Evolutionary conservation across 176 grass and related monocot species (phyloP), one percentile per base, ranked within the genome.

Genomic region (Pontederia paniculata): DNA sequence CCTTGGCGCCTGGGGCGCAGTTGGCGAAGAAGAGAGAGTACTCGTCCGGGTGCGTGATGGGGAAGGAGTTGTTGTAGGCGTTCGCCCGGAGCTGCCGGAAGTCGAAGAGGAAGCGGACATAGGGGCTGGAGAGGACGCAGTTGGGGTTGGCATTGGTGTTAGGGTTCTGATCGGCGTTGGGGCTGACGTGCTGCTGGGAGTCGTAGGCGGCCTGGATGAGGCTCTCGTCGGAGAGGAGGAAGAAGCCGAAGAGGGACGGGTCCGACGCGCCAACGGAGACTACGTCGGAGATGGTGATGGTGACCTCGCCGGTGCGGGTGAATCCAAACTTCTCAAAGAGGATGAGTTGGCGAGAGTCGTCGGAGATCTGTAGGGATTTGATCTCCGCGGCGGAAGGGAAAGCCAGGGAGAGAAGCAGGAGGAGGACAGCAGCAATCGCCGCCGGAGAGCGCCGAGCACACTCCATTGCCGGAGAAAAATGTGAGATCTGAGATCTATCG

Each of bases 291-390:
- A 98, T 43, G 7, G 65, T 1, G 66, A 98, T 62, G 12, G 22
- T 17, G 21, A 98, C 83, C 15, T 16, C 31, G 13, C 93, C 93
- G 1, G 10, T 52, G 45, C 8, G 83, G 52, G 66, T 70, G 80
- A 98, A 91, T 1, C 93, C 93, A 72, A 98, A 98, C 71, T 91
- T 98, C 86, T 98, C 93, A 78, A 98, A 98, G 71, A 91, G 82
- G 83, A 98, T 98, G 48, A 72, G 37, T 48, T 6, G 0, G 68
- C 93, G 93, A 6, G 74, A 46, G 72, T 98, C 93, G 12, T 74
- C 65, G 14, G 58, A 45, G 78, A 81, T 71, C 19, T 81, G 53
- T 69, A 98, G 62, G 44, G 64, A 56, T 86, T 91, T 98, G 72
- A 91, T 98, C 86, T 98, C 93, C 61, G 93, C 86, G 42, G 44